Conservation (phyloP, 257 asterid species). For the Galeopsis tetrahit region DNA sequence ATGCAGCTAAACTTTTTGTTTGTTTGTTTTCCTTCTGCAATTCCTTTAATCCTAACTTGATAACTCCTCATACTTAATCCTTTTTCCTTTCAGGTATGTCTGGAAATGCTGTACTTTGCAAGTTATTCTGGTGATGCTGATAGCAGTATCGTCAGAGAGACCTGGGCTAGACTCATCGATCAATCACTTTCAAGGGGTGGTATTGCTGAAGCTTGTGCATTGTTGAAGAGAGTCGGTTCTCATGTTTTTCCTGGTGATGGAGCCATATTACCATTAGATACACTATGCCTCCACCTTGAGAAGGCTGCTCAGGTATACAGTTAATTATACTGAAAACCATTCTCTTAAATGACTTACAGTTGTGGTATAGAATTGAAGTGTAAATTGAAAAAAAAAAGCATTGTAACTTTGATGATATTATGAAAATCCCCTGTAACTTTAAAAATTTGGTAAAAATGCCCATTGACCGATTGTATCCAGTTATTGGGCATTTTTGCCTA, state of each 20-base stretch:
- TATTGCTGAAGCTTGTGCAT: slow-evolving; percentile 92
- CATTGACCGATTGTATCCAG: too few species aligned
- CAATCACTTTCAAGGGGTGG: slow-evolving; percentile 95
- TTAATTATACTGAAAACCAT: background rate
- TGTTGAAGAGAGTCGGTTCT: slow-evolving; percentile 85
- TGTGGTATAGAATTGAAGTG: background rate
- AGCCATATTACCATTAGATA: slow-evolving; percentile 79
- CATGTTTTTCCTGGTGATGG: slow-evolving; percentile 89
- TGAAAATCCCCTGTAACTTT: too few species aligned
- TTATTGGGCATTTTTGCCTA: too few species aligned
- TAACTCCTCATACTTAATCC: background rate
- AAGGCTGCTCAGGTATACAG: slow-evolving; percentile 74
- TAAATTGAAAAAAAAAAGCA: too few species aligned
- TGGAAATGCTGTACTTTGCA: slow-evolving; percentile 96
- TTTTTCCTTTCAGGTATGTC: slow-evolving; percentile 62
- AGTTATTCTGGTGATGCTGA: slow-evolving; percentile 96
- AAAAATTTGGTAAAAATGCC: too few species aligned
- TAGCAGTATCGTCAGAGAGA: slow-evolving; percentile 88
- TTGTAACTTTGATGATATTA: too few species aligned
- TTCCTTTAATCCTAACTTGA: slow-evolving; percentile 15
- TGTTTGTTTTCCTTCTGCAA: background rate
- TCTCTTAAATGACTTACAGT: slow-evolving; percentile 1
- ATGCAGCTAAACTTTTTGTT: background rate
- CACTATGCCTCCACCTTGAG: slow-evolving; percentile 89
- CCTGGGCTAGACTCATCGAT: slow-evolving; percentile 93